Evolutionary conservation across 1,139 yeast genomes (phyloP).

Genomic region (Taphrina betulina): DNA sequence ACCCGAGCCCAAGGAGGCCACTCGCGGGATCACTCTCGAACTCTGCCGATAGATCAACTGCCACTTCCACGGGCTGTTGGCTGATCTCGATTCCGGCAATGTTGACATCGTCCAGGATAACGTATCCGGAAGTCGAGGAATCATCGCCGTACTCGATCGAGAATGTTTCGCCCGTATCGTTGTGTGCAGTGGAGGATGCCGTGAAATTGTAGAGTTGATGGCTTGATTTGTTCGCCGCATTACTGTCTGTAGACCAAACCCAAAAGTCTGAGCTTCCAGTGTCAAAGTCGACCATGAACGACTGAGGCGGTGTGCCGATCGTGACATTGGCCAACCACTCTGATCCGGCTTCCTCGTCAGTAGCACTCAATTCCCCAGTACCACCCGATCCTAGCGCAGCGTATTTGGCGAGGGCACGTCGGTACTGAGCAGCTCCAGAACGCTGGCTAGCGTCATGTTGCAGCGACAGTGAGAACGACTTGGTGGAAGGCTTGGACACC

Average conservation of each 20-base stretch:
- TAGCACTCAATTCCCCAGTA: background rate
- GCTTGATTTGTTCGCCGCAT: background rate
- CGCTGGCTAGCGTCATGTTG: background rate
- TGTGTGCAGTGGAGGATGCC: background rate
- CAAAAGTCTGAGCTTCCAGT: conserved; percentile 6
- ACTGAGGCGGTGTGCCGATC: conserved; percentile 10
- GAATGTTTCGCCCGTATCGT: background rate
- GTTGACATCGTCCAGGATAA: background rate
- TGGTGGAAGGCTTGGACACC: too few relatives aligned
- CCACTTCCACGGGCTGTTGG: conserved; percentile 2
- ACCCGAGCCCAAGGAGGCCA: conserved; percentile 7
- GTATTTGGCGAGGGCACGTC: background rate
- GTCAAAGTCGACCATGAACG: conserved; percentile 1
- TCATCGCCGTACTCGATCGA: conserved; percentile 2
- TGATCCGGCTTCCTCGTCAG: background rate
- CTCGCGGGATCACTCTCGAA: background rate
- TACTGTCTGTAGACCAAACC: background rate
- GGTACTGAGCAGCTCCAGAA: background rate
- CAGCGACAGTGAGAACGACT: background rate
- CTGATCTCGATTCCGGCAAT: conserved; percentile 2
- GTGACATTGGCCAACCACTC: background rate
- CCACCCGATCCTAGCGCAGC: background rate
- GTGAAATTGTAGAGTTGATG: background rate
- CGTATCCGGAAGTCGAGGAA: conserved; percentile 1
- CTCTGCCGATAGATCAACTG: background rate